These are phyloP conservation scores for Nothophaeocryptopus gaeumannii DNA, from an alignment of 2,329 filamentous ascomycete species.

Conservation along the genomic window DNA sequence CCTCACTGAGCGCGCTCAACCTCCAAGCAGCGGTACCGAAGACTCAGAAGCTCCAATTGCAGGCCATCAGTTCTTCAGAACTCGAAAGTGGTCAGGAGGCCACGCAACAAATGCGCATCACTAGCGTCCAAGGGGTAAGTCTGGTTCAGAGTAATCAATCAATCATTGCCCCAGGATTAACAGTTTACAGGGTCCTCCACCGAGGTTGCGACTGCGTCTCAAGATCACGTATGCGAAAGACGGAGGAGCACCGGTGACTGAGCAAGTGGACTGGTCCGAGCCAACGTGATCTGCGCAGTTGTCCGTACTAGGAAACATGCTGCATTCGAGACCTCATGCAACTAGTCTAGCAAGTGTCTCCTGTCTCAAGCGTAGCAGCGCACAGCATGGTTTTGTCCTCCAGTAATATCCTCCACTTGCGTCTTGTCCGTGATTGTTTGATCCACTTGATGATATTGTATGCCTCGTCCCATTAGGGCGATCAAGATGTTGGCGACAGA, in stretches of 20 bases:
- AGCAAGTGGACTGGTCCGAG: slow-evolving; percentile 97
- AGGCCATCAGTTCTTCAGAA: slow-evolving; percentile 80
- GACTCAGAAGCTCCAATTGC: slow-evolving; percentile 87
- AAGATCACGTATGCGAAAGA: slow-evolving; percentile 78
- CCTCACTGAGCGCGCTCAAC: slow-evolving; percentile 68
- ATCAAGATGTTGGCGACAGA: too few species aligned
- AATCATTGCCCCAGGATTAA: slow-evolving; percentile 11
- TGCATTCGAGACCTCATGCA: too few species aligned
- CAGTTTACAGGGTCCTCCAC: slow-evolving; percentile 60
- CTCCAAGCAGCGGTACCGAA: slow-evolving; percentile 95
- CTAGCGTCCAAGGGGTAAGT: slow-evolving; percentile 84
- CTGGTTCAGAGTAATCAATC: background rate
- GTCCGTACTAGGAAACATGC: too few species aligned
- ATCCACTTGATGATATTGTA: too few species aligned
- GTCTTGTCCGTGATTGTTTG: too few species aligned
- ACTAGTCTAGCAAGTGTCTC: too few species aligned
- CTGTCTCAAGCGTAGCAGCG: too few species aligned
- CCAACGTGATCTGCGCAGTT: slow-evolving; percentile 42
- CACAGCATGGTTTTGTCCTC: too few species aligned
- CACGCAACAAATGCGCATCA: slow-evolving; percentile 85
- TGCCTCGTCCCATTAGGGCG: too few species aligned
- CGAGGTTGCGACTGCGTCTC: slow-evolving; percentile 73
- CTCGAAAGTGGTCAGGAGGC: slow-evolving; percentile 76
- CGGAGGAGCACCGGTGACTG: slow-evolving; percentile 67
- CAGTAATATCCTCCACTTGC: too few species aligned